phyloP scores from a whole-genome alignment of 2,329 filamentous ascomycete genomes.

The Phaeosphaeriaceae sp. region DNA sequence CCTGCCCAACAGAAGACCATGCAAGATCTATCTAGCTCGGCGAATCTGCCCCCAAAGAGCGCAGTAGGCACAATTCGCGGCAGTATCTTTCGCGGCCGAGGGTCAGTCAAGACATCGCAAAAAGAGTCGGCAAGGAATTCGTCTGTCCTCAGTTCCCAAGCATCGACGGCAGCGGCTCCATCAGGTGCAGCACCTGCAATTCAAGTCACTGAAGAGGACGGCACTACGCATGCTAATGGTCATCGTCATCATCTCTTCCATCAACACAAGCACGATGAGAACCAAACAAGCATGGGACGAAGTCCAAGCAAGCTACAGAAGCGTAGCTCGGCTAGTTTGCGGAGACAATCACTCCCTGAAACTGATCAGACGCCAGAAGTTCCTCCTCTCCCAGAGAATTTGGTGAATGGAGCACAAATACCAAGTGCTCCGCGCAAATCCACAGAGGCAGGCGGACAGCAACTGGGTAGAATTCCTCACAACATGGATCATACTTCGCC shows the following conservation, averaged over 20 bases:
- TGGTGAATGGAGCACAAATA: conserved; percentile 23
- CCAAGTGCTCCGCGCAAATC: conserved; percentile 35
- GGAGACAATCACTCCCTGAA: conserved; percentile 31
- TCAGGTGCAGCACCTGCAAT: conserved; percentile 69
- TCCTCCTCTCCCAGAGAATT: conserved; percentile 30
- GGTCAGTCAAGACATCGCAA: conserved; percentile 37
- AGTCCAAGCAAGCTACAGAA: conserved; percentile 50
- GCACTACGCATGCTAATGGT: conserved; percentile 42
- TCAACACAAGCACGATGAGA: conserved; percentile 45
- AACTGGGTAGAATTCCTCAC: conserved; percentile 50
- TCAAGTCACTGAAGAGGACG: conserved; percentile 74
- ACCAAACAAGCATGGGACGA: conserved; percentile 46
- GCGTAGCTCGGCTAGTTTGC: conserved; percentile 49
- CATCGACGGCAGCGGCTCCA: conserved; percentile 36
- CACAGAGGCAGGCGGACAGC: conserved; percentile 42
- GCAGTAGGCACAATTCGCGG: conserved; percentile 74
- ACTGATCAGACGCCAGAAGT: conserved; percentile 29
- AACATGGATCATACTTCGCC: conserved; percentile 49
- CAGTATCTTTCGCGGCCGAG: conserved; percentile 74
- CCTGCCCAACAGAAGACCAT: conserved; percentile 48
- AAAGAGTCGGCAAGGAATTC: conserved; percentile 31
- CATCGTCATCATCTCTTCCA: conserved; percentile 44
- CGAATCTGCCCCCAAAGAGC: conserved; percentile 64
- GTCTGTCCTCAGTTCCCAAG: conserved; percentile 34
- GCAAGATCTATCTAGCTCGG: conserved; percentile 53